Evolutionary conservation across 2,329 filamentous ascomycete species (phyloP), one percentile per base, ranked within the genome.

Genomic region (Microsporum ferrugineum): DNA sequence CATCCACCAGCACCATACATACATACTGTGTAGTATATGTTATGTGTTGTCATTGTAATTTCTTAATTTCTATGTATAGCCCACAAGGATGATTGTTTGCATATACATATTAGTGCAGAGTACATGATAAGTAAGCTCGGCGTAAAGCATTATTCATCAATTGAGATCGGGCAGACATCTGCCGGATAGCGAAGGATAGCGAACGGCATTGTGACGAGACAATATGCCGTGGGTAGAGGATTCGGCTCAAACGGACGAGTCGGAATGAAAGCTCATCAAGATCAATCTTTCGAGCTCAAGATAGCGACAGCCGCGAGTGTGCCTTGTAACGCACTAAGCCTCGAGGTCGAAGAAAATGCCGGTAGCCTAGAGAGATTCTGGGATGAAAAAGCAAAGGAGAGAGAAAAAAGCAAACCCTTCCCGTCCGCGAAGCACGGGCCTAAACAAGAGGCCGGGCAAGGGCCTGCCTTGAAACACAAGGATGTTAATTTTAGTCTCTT

Each of bases 341-440:
- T 53, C 31, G 10, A 53, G 12, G 27, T 14, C 10, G 45, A 33
- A 17, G 49, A 31, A 12, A 33, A 8, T 53, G 49, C 43, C 39
- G 8, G 43, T 12, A 55, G 51, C 10, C 29, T 38, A 27, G 34
- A 55, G 34, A 55, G 29, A 57, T 36, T n/a, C n/a, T 17, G 55
- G 55, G 23, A 57, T 38, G 38, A 57, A 57, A 57, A 57, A 57
- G 55, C 33, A 57, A 57, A 33, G 12, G 38, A 57, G 34, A 41
- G n/a, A 33, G 53, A 33, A 57, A 57, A 57, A 57, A 57, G 55
- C 55, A 57, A 57, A 27, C 38, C 55, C 14, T 39, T 57, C 55
- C 55, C 55, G 55, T 39, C 34, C 38, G 55, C 33, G 12, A 57
- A 57, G 55, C 55, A 57, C 55, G 55, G 55, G 55, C 55, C 55